phyloP scores from a whole-genome alignment of 371 early-diverging fungal genomes.

The Thermomucor indicae-seudaticae region DNA sequence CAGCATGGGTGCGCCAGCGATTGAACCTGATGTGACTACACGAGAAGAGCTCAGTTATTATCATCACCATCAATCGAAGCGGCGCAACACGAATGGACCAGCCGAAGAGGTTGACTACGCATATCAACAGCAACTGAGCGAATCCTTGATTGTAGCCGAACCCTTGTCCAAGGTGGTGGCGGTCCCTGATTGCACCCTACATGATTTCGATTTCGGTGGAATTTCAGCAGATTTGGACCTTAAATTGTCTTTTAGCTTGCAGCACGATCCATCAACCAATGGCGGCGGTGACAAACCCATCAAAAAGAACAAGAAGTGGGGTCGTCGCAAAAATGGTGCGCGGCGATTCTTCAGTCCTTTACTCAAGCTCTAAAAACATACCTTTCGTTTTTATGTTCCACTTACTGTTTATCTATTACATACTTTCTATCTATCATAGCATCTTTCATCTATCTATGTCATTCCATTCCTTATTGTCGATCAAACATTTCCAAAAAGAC shows the following conservation, averaged over 20 bases:
- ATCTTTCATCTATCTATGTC: no score
- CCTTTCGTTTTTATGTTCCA: conserved; percentile 9
- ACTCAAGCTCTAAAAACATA: conserved; percentile 6
- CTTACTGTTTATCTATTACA: not conserved
- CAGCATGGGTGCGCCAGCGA: not conserved
- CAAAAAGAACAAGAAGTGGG: conserved; percentile 18
- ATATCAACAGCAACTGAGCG: conserved; percentile 18
- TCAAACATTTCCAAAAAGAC: no score
- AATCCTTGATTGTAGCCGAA: conserved; percentile 10
- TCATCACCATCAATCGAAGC: conserved; percentile 24
- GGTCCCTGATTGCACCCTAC: conserved; percentile 3
- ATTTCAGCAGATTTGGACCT: conserved; percentile 24
- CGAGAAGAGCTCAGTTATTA: not conserved
- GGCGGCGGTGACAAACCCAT: conserved; percentile 2
- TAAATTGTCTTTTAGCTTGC: conserved; percentile 13
- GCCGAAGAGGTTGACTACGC: conserved; percentile 18
- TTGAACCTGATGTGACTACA: not conserved
- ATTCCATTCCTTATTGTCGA: no score
- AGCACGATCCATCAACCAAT: conserved; percentile 1
- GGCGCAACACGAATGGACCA: conserved; percentile 27
- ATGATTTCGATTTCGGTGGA: conserved; percentile 14
- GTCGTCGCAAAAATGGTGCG: conserved; percentile 6
- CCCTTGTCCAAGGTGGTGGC: conserved; percentile 5
- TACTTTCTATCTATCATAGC: no score
- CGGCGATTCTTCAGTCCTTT: conserved; percentile 32